phyloP scores from a whole-genome alignment of 306 rosid genomes.

The Vigna hirtella region DNA sequence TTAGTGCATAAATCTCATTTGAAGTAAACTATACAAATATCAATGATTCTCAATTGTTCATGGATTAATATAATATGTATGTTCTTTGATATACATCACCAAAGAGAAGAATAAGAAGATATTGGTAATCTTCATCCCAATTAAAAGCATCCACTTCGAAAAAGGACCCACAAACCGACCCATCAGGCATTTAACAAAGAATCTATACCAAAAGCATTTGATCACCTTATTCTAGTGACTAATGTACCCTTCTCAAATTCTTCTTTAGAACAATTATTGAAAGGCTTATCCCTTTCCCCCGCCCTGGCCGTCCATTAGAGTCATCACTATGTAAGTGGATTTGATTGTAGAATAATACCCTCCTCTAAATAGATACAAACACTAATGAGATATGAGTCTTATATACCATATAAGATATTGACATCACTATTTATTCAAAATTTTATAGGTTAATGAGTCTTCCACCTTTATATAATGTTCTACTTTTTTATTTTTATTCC shows the following conservation, averaged over 20 bases:
- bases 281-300: conserved; percentile 44
- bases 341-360: conserved; percentile 6
- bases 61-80: conserved; percentile 13
- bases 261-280: conserved; percentile 44
- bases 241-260: conserved; percentile 52
- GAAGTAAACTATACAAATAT: too few species aligned
- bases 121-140: conserved; percentile 54
- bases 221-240: conserved; percentile 48
- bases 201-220: conserved; percentile 49
- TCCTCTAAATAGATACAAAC: too few species aligned
- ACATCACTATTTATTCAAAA: accelerated
- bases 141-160: conserved; percentile 40
- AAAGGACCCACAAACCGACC: conserved; percentile 61
- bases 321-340: conserved; percentile 33
- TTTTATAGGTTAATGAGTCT: too few species aligned
- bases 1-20: too few species aligned
- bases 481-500: too few species aligned
- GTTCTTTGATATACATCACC: conserved; percentile 49
- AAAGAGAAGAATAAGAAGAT: conserved; percentile 49
- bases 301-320: conserved; percentile 33
- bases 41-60: conserved; percentile 30
- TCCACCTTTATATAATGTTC: too few species aligned
- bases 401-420: too few species aligned
- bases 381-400: too few species aligned
- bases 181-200: conserved; percentile 60